These are phyloP conservation scores for Colletotrichum sidae DNA, from an alignment of 2,329 filamentous ascomycete species.

Conservation along the genomic window DNA sequence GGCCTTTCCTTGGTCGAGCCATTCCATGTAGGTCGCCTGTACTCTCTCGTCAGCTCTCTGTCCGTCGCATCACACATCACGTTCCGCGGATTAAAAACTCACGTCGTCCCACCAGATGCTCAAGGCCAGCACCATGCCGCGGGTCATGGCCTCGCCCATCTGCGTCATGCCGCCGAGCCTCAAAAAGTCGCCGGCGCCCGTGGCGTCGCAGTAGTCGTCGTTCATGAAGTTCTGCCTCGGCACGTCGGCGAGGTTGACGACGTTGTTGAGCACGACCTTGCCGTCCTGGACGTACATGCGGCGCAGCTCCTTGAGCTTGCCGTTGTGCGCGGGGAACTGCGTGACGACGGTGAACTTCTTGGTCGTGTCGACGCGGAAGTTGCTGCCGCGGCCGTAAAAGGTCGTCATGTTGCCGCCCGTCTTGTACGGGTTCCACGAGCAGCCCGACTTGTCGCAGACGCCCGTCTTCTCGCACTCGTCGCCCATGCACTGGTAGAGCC, in stretches of 20 bases:
- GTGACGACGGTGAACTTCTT: slow-evolving; percentile 53
- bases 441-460: slow-evolving; percentile 53
- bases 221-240: slow-evolving; percentile 44
- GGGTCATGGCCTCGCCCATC: slow-evolving; percentile 56
- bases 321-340: slow-evolving; percentile 51
- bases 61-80: too few relatives aligned
- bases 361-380: slow-evolving; percentile 42
- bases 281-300: slow-evolving; percentile 63
- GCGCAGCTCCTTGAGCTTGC: slow-evolving; percentile 57
- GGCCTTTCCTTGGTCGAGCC: slow-evolving; percentile 62
- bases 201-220: slow-evolving; percentile 43
- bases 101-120: slow-evolving; percentile 65
- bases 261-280: slow-evolving; percentile 55
- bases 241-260: slow-evolving; percentile 39
- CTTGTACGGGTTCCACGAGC: slow-evolving; percentile 50
- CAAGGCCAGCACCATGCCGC: slow-evolving; percentile 66
- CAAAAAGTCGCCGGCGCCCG: slow-evolving; percentile 42
- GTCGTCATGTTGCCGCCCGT: slow-evolving; percentile 40
- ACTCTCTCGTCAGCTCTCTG: too few relatives aligned
- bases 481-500: slow-evolving; percentile 52
- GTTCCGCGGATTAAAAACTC: too few relatives aligned
- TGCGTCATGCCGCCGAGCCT: slow-evolving; percentile 52
- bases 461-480: slow-evolving; percentile 43
- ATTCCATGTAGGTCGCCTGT: slow-evolving; percentile 63
- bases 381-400: slow-evolving; percentile 40